Evolutionary conservation across 2,329 filamentous ascomycete species (phyloP), one percentile per base, ranked within the genome.

Genomic region (Xylariomycetidae sp.): DNA sequence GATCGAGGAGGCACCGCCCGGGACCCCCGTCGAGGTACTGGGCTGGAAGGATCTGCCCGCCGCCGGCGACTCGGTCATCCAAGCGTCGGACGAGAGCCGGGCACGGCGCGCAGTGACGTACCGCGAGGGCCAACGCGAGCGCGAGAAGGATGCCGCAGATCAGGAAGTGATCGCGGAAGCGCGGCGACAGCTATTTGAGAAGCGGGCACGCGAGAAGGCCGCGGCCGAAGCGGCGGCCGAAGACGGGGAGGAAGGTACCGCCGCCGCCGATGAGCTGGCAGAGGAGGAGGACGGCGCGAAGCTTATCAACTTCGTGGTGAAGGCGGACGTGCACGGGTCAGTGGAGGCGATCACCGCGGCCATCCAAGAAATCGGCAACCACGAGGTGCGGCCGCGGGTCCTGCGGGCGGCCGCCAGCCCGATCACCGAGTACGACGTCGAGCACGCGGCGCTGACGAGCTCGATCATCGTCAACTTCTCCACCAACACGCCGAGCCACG

Each of bases 271-370:
- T 15, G 53, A 53, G 17, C 51, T 53, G 19, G 44, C 53, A 0
- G 56, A 57, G 5, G 64, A 61, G 28, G 65, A 58, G 29, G 49
- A 56, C 20, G 65, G 68, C 7, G 60, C 71, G 6, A 67, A 68
- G 31, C 63, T 72, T 12, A 72, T 95, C 29, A 83, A 83, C 49
- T 92, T 96, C 59, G 77, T 92, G 38, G 70, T 98, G 63, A 95
- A 93, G 60, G 89, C 82, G 34, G 92, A 98, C 50, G 92, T 96
- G 13, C 85, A 83, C 40, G 92, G 92, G 23, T 96, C 90, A 0
- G 88, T 89, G 1, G 92, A 98, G 64, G 92, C 92, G 3, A 83
- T 96, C 3, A 70, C 80, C 39, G 82, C 85, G 30, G 81, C 82
- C 7, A 72, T 98, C 38, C 67, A 79, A 40, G 77, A 82, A 38